A percentile compares a stretch with the other conserved stretches of the same genome.
These are phyloP conservation scores for Stylonectria norvegica DNA, from an alignment of 2,329 filamentous ascomycete species.

Conservation along the genomic window DNA sequence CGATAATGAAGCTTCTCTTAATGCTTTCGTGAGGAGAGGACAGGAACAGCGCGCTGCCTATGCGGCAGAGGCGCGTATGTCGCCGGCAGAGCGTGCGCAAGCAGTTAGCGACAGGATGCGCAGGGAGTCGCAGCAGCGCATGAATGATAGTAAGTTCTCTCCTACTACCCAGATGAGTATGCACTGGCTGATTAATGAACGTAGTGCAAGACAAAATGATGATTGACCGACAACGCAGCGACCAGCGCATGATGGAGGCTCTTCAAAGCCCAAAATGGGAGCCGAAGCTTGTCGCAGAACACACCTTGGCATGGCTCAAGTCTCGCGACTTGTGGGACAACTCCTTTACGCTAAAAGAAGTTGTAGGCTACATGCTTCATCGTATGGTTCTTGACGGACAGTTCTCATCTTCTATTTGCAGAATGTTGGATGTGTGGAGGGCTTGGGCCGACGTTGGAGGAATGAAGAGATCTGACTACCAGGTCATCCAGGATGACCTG, in stretches of 20 bases:
- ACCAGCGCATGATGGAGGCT: slow-evolving; percentile 47
- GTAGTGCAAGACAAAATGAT: slow-evolving; percentile 43
- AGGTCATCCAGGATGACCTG: slow-evolving; percentile 36
- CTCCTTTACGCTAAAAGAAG: slow-evolving; percentile 35
- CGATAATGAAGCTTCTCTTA: slow-evolving; percentile 32
- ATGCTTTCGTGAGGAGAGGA: slow-evolving; percentile 32
- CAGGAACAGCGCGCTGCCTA: slow-evolving; percentile 42
- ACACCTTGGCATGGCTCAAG: slow-evolving; percentile 45
- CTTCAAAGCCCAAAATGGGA: slow-evolving; percentile 54
- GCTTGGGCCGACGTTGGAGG: slow-evolving; percentile 54
- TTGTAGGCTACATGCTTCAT: slow-evolving; percentile 46
- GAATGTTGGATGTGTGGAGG: slow-evolving; percentile 51
- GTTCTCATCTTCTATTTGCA: slow-evolving; percentile 39
- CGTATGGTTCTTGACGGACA: slow-evolving; percentile 49
- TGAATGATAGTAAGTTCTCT: slow-evolving; percentile 43
- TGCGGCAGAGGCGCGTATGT: slow-evolving; percentile 43
- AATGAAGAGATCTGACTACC: slow-evolving; percentile 46
- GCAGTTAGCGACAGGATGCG: slow-evolving; percentile 41
- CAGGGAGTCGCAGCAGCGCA: slow-evolving; percentile 41
- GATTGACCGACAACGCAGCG: slow-evolving; percentile 39
- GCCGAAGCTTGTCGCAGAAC: slow-evolving; percentile 42
- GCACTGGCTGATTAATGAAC: slow-evolving; percentile 2
- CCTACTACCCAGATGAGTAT: not conserved
- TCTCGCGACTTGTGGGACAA: slow-evolving; percentile 23
- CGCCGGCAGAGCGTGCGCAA: slow-evolving; percentile 38